These are phyloP conservation scores for Melaleuca quinquenervia DNA, from an alignment of 345 rosid species.

Conservation along the genomic window DNA sequence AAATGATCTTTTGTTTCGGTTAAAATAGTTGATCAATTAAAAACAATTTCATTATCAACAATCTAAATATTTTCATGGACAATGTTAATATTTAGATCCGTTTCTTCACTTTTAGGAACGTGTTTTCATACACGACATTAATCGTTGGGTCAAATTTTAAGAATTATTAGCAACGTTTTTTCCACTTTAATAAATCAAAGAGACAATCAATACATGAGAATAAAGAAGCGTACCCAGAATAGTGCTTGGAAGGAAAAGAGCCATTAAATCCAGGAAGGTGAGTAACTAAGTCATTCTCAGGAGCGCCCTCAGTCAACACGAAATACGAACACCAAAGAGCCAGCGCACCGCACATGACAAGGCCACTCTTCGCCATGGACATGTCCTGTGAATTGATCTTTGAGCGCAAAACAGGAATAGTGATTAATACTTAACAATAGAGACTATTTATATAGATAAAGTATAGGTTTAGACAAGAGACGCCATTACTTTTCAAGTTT, in stretches of 20 bases:
- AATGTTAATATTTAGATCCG: too few species aligned
- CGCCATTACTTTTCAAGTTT: background rate
- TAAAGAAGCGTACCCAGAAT: constrained; percentile 3
- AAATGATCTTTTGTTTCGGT: too few species aligned
- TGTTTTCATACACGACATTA: too few species aligned
- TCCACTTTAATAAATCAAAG: background rate
- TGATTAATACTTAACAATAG: background rate
- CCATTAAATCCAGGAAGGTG: constrained; percentile 9
- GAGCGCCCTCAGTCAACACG: background rate
- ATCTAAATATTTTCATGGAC: too few species aligned
- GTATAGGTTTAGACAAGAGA: background rate
- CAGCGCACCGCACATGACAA: background rate
- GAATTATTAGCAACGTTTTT: too few species aligned
- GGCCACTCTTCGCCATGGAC: background rate
- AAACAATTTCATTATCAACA: too few species aligned
- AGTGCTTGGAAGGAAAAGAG: constrained; percentile 9
- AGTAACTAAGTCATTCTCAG: background rate
- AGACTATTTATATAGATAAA: background rate
- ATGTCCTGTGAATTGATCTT: background rate
- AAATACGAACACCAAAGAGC: background rate
- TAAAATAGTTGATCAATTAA: too few species aligned
- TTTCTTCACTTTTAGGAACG: too few species aligned
- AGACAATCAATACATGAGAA: background rate
- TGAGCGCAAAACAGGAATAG: background rate
- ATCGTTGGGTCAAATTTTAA: too few species aligned